Conservation (phyloP, 371 early-diverging fungal genomes). For the Sporodiniella umbellata region DNA sequence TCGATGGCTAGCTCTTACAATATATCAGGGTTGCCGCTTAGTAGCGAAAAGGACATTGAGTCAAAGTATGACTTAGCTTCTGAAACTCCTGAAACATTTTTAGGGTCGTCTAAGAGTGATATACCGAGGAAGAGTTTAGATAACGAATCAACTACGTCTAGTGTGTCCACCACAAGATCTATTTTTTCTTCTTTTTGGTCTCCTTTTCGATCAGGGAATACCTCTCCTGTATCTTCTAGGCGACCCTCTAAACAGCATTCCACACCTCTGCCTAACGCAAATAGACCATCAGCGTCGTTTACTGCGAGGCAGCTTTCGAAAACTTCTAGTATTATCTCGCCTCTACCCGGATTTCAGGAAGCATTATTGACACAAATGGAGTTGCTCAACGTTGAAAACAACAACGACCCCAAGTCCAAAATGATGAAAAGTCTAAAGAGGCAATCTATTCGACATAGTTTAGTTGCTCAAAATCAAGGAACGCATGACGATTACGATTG, state of each 20-base stretch:
- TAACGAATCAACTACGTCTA: slow-evolving; percentile 13
- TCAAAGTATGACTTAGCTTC: slow-evolving; percentile 5
- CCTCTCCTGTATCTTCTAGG: slow-evolving; percentile 15
- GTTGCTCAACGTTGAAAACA: slow-evolving; percentile 34
- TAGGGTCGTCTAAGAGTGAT: neutral
- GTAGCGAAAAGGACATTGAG: neutral
- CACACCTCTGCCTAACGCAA: slow-evolving; percentile 2
- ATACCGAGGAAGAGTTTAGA: slow-evolving; percentile 11
- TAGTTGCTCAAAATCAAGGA: slow-evolving; percentile 27
- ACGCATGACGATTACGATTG: slow-evolving; percentile 36
- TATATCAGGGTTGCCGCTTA: neutral
- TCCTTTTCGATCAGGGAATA: slow-evolving; percentile 16
- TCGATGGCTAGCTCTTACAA: neutral
- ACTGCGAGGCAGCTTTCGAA: slow-evolving; percentile 19
- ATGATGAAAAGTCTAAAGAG: slow-evolving; percentile 9
- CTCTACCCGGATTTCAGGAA: slow-evolving; percentile 34
- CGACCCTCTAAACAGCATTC: slow-evolving; percentile 21
- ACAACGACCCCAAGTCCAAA: slow-evolving; percentile 39
- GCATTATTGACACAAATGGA: slow-evolving; percentile 41
- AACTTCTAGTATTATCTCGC: slow-evolving; percentile 27
- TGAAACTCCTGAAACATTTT: slow-evolving; percentile 7
- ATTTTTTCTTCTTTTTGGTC: slow-evolving; percentile 20
- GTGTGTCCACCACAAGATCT: slow-evolving; percentile 5
- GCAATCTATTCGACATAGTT: slow-evolving; percentile 37
- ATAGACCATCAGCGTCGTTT: slow-evolving; percentile 20